Base-by-base conservation (phyloP, 73 alveolate genomes). In the Tetrahymena thermophila region DNA sequence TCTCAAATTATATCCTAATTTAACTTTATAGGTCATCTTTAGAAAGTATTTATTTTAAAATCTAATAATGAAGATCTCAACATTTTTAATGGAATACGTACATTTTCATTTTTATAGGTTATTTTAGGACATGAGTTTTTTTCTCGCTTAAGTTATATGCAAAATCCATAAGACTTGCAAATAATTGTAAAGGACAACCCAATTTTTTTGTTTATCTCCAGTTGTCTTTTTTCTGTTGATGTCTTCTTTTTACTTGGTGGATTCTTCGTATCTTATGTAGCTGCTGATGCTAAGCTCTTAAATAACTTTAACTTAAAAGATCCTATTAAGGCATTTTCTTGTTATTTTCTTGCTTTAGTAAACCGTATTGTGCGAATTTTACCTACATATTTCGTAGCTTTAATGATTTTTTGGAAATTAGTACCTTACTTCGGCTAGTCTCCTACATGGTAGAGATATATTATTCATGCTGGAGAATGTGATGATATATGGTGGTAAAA, bases 221-320 rank as follows among this genome's bases (percentile, higher is more conserved):
- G 37, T n/a, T 71, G 89, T 71, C 89, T 71, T 34, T 96, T 85
- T 94, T 96, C 98, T 35, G 98, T 96, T 10, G 98, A 96, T 93
- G 56, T 94, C 28, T 96, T 96, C 96, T 96, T 96, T 96, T 96
- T 95, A 43, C 85, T 96, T 4, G 97, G 97, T 19, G 98, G 97
- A 10, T 96, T 96, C 85, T 94, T 96, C 31, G 96, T 95, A 19
- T 56, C 96, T 34, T 96, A 95, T 84, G 56, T 96, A 84, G 93
- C 94, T 93, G 85, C 94, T 19, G 97, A 84, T 31, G 42, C 89
- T 71, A 71, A 71, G 37, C 17, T 71, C 23, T 7, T 71, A 14
- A 71, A 71, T 8, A 71, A 71, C 31, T 71, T 71, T 71, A 71
- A n/a, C 42, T 28, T 71, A 31, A 71, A n/a, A 19, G n/a, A n/a